phyloP scores from a whole-genome alignment of 768 basidiomycete species.

The Rubroboletus pulcherrimus region DNA sequence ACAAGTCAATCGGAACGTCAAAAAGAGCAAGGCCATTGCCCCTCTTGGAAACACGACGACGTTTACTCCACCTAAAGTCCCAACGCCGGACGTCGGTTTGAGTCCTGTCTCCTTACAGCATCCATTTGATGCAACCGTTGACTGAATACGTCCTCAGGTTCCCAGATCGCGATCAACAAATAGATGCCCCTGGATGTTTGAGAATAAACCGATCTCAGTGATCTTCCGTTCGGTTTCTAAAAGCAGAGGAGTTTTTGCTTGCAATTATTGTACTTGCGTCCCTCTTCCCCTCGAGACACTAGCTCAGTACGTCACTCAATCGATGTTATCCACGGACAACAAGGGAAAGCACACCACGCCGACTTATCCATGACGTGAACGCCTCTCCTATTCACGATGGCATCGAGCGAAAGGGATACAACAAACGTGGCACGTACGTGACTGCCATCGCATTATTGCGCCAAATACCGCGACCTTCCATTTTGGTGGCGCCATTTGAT shows the following conservation, averaged over 20 bases:
- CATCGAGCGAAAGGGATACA: constrained; percentile 2
- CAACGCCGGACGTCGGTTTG: neutral
- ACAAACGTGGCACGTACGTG: constrained; percentile 17
- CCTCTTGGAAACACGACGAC: neutral
- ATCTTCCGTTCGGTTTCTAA: neutral
- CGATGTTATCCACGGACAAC: constrained; percentile 12
- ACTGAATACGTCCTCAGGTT: neutral
- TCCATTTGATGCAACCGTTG: neutral
- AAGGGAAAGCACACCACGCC: constrained; percentile 18
- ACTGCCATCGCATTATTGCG: neutral
- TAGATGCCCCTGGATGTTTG: neutral
- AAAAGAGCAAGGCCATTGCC: neutral
- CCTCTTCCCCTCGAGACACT: neutral
- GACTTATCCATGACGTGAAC: constrained; percentile 27
- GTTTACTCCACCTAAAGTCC: constrained; percentile 1
- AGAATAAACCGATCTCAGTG: neutral
- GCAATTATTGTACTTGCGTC: neutral
- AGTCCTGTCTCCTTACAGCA: neutral
- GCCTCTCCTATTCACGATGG: neutral
- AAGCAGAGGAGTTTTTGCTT: neutral
- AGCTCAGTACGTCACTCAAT: neutral
- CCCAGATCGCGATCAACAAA: neutral
- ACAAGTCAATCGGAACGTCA: neutral
- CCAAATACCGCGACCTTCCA: constrained; percentile 11
- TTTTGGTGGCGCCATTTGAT: constrained; percentile 11